phyloP scores from a whole-genome alignment of 2,329 filamentous ascomycete species.

The Fusarium sp. region DNA sequence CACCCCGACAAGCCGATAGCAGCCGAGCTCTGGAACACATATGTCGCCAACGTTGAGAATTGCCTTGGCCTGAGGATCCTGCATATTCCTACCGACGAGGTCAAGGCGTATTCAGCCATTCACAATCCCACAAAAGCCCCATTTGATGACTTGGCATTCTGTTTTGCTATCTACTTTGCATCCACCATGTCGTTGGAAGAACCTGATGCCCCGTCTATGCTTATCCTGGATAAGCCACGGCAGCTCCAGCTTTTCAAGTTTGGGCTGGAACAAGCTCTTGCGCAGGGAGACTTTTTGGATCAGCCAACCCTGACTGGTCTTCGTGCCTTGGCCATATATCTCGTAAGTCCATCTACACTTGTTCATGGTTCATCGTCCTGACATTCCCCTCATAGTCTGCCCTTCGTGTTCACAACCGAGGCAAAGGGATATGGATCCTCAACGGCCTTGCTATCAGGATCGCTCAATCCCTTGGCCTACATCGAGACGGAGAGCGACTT shows the following conservation, averaged over 20 bases:
- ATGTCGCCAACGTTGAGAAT: background rate
- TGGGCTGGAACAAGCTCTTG: constrained; percentile 1
- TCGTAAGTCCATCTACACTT: accelerated
- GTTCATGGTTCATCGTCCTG: accelerated
- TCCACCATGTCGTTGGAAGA: background rate
- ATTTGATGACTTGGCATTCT: background rate
- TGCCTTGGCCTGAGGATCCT: background rate
- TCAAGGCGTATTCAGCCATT: constrained; percentile 1
- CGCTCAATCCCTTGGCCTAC: background rate
- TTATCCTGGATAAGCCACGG: background rate
- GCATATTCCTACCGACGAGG: background rate
- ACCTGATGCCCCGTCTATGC: background rate
- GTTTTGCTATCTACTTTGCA: constrained; percentile 6
- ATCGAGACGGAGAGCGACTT: background rate
- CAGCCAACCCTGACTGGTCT: background rate
- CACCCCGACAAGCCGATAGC: background rate
- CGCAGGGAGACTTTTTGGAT: background rate
- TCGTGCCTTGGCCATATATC: constrained; percentile 3
- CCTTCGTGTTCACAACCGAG: background rate
- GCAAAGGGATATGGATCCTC: constrained; percentile 3
- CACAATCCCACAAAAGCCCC: background rate
- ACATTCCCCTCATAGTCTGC: background rate
- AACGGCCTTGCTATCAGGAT: background rate
- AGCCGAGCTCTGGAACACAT: background rate
- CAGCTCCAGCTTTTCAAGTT: background rate